These are phyloP conservation scores for Fusarium redolens DNA, from an alignment of 2,329 filamentous ascomycete genomes.

Conservation along the genomic window DNA sequence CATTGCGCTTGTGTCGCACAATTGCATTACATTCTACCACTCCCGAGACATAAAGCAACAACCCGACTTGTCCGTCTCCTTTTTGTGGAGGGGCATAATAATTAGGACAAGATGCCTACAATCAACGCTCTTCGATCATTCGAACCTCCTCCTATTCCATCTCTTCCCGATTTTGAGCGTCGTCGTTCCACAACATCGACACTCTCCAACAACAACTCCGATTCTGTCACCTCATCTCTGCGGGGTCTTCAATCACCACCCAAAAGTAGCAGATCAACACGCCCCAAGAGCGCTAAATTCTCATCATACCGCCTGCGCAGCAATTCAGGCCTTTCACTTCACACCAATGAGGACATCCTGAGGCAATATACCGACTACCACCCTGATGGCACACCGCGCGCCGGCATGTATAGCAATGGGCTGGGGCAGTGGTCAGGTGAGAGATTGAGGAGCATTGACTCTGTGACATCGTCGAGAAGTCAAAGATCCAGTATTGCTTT, in stretches of 20 bases:
- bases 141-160: constrained; percentile 42
- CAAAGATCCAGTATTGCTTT: constrained; percentile 44
- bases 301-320: constrained; percentile 53
- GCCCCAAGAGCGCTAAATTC: constrained; percentile 47
- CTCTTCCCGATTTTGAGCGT: constrained; percentile 43
- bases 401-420: constrained; percentile 33
- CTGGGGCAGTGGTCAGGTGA: constrained; percentile 33
- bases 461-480: constrained; percentile 40
- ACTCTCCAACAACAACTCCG: constrained; percentile 31
- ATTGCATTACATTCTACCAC: neutral
- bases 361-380: constrained; percentile 61
- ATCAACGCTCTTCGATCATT: constrained; percentile 41
- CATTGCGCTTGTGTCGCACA: constrained; percentile 12
- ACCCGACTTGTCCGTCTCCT: neutral
- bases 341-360: constrained; percentile 57
- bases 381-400: constrained; percentile 51
- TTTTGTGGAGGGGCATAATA: constrained; percentile 2
- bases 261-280: constrained; percentile 35
- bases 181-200: constrained; percentile 40
- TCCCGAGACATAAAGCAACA: constrained; percentile 12
- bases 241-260: constrained; percentile 38
- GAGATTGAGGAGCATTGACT: constrained; percentile 45
- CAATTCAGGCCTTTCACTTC: constrained; percentile 59
- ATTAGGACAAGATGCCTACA: constrained; percentile 36
- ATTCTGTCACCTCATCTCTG: constrained; percentile 25